These are phyloP conservation scores for Mytilinidion resinicola DNA, from an alignment of 495 filamentous ascomycete genomes.

Conservation along the genomic window DNA sequence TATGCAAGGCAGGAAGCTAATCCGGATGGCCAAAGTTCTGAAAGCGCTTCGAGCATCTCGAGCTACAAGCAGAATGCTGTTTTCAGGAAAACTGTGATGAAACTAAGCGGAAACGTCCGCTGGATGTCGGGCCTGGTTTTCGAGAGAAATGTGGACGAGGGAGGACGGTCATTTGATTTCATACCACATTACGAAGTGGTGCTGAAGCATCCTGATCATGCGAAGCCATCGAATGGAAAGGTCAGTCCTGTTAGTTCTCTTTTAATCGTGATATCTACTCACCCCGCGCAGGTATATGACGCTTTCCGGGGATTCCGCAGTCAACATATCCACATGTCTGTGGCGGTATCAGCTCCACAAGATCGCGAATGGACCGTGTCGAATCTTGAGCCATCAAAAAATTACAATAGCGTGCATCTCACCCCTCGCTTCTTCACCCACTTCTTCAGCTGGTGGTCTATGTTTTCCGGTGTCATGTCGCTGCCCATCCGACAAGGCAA, in stretches of 20 bases:
- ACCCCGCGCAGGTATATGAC: constrained; percentile 60
- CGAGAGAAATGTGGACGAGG: constrained; percentile 64
- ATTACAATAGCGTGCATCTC: constrained; percentile 92
- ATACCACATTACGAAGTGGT: constrained; percentile 88
- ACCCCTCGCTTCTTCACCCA: constrained; percentile 95
- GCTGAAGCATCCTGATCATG: constrained; percentile 68
- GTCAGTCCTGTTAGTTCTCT: constrained; percentile 4
- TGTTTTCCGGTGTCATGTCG: constrained; percentile 92
- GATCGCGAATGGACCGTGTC: constrained; percentile 73
- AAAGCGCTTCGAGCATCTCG: constrained; percentile 55
- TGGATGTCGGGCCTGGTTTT: constrained; percentile 89
- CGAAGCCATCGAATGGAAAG: constrained; percentile 47
- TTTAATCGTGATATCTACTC: constrained; percentile 21
- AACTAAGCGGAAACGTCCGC: constrained; percentile 87
- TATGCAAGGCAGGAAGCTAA: constrained; percentile 60
- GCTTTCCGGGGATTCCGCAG: constrained; percentile 91
- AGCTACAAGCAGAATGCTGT: constrained; percentile 65
- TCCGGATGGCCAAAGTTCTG: constrained; percentile 45
- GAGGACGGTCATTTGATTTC: constrained; percentile 74
- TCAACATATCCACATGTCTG: constrained; percentile 88
- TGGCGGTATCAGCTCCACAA: constrained; percentile 78
- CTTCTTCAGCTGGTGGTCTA: constrained; percentile 96
- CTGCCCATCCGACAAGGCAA: constrained; percentile 87
- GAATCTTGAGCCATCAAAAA: constrained; percentile 64
- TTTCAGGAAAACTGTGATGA: constrained; percentile 98